phyloP scores from a whole-genome alignment of 805 yeast species.

The Cyberlindnera saturnus region DNA sequence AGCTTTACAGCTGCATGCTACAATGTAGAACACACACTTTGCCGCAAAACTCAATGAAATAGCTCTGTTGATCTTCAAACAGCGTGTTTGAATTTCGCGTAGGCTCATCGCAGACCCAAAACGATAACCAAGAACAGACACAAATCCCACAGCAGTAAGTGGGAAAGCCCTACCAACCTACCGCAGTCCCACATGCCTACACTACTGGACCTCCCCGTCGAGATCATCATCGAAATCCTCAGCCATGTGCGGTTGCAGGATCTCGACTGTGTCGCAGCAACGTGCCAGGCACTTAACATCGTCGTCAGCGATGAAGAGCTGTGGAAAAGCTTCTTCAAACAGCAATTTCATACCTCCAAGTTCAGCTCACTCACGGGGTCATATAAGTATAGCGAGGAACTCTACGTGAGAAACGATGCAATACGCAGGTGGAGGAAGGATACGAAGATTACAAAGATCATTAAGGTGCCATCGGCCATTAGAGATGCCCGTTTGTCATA shows the following conservation, averaged over 20 bases:
- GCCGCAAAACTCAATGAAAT: too few species aligned
- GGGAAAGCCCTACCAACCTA: too few species aligned
- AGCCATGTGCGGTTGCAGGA: conserved; percentile 29
- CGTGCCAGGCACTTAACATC: conserved; percentile 24
- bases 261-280: conserved; percentile 26
- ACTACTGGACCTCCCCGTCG: conserved; percentile 28
- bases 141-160: too few species aligned
- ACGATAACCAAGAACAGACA: too few species aligned
- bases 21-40: too few species aligned
- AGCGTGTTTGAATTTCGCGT: too few species aligned
- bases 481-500: conserved; percentile 10
- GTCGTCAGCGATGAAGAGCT: conserved; percentile 34
- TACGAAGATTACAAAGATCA: conserved; percentile 9
- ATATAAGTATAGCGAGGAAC: conserved; percentile 28
- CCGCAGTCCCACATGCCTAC: conserved; percentile 2
- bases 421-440: conserved; percentile 16
- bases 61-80: too few species aligned
- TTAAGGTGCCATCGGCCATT: conserved; percentile 2
- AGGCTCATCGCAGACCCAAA: too few species aligned
- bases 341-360: conserved; percentile 22
- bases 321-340: conserved; percentile 33
- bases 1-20: too few species aligned
- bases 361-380: conserved; percentile 35
- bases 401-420: conserved; percentile 24
- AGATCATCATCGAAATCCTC: conserved; percentile 29